These are phyloP conservation scores for Vanderwaltozyma tropicalis DNA, from an alignment of 805 yeast species.

Conservation along the genomic window DNA sequence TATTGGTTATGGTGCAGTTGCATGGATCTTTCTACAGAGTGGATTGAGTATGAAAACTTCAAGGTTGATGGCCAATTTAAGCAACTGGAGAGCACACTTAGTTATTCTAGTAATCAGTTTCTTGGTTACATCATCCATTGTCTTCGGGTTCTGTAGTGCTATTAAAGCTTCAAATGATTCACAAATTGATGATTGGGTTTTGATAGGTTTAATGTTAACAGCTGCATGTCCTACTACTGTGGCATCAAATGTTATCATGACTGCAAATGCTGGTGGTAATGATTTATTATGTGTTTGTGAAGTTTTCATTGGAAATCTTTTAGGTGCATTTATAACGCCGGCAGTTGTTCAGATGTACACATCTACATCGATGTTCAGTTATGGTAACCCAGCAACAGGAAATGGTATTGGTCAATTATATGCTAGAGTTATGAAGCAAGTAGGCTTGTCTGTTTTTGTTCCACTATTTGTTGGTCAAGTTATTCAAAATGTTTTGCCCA, in stretches of 20 bases:
- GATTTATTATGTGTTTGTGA: slow-evolving; percentile 70
- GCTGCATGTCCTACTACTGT: slow-evolving; percentile 89
- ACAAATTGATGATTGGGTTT: slow-evolving; percentile 61
- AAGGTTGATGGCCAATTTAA: slow-evolving; percentile 49
- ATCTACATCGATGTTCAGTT: slow-evolving; percentile 45
- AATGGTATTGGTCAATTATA: slow-evolving; percentile 46
- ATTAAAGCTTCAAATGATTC: slow-evolving; percentile 47
- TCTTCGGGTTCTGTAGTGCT: slow-evolving; percentile 64
- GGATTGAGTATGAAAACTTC: slow-evolving; percentile 69
- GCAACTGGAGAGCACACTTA: slow-evolving; percentile 75
- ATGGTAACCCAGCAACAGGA: slow-evolving; percentile 70
- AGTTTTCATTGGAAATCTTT: slow-evolving; percentile 71
- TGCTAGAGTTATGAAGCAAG: slow-evolving; percentile 72
- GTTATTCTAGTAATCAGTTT: slow-evolving; percentile 60
- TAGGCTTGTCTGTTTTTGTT: slow-evolving; percentile 73
- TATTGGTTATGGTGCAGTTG: slow-evolving; percentile 80
- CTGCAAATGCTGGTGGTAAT: slow-evolving; percentile 75
- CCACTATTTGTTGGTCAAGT: slow-evolving; percentile 87
- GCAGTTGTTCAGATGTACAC: slow-evolving; percentile 68
- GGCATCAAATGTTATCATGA: slow-evolving; percentile 87
- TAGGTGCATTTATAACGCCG: slow-evolving; percentile 85
- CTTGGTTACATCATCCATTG: slow-evolving; percentile 56
- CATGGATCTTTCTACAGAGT: slow-evolving; percentile 69
- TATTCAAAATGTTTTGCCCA: slow-evolving; percentile 58
- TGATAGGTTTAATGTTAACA: slow-evolving; percentile 74